These are phyloP conservation scores for Deinandra increscens DNA, from an alignment of 129 eudicot species.

Conservation along the genomic window DNA sequence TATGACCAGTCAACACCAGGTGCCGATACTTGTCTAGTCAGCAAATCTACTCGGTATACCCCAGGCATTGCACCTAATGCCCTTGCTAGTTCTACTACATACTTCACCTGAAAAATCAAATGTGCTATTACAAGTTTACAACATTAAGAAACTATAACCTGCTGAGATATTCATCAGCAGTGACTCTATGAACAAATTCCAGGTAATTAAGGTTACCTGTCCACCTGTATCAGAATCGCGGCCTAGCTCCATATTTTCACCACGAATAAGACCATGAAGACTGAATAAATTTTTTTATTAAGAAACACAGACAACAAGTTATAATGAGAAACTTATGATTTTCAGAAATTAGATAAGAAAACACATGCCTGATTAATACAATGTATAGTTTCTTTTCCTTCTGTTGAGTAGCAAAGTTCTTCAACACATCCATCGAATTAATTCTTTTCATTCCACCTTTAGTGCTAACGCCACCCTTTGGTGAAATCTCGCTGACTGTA, in stretches of 20 bases:
- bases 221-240: slow-evolving; percentile 93
- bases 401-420: slow-evolving; percentile 58
- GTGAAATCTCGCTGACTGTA: slow-evolving; percentile 42
- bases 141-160: neutral
- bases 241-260: slow-evolving; percentile 92
- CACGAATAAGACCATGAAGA: slow-evolving; percentile 85
- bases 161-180: neutral
- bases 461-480: slow-evolving; percentile 48
- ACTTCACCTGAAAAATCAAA: slow-evolving; percentile 55
- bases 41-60: slow-evolving; percentile 82
- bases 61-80: slow-evolving; percentile 87
- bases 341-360: neutral
- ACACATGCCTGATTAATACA: slow-evolving; percentile 62
- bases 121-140: neutral
- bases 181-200: neutral
- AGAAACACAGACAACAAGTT: slow-evolving; percentile 3
- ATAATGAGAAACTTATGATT: neutral
- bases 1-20: slow-evolving; percentile 83
- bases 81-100: slow-evolving; percentile 82
- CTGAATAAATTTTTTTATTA: slow-evolving; percentile 35
- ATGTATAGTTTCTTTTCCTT: slow-evolving; percentile 68
- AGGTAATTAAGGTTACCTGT: slow-evolving; percentile 49
- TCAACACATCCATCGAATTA: slow-evolving; percentile 65
- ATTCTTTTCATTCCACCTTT: slow-evolving; percentile 64
- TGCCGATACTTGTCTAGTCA: slow-evolving; percentile 75